These are phyloP conservation scores for Phyllosticta capitalensis DNA, from an alignment of 2,329 filamentous ascomycete species.

Conservation along the genomic window DNA sequence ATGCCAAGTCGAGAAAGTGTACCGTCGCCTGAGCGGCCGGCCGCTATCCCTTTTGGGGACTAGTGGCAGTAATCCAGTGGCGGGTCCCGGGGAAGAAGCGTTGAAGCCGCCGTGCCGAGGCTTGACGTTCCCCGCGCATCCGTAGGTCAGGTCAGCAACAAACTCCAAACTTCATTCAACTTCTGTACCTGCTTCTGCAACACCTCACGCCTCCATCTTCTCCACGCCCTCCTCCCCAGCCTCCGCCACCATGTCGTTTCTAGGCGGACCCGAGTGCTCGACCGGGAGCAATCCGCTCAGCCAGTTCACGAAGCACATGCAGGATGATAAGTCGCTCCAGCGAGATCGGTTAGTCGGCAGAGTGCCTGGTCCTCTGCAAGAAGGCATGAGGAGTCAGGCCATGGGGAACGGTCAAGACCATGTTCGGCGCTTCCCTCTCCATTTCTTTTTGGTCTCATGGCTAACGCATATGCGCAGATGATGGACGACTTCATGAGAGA, in stretches of 20 bases:
- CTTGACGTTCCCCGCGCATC: neutral
- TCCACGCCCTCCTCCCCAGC: neutral
- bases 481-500: slow-evolving; percentile 90
- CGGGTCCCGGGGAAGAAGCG: neutral
- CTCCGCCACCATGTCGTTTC: slow-evolving; percentile 70
- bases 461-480: slow-evolving; percentile 48
- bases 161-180: neutral
- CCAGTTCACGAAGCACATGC: slow-evolving; percentile 94
- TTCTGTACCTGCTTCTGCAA: neutral
- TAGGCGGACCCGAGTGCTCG: slow-evolving; percentile 93
- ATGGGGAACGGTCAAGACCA: slow-evolving; percentile 61
- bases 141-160: neutral
- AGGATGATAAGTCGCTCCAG: slow-evolving; percentile 92
- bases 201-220: neutral
- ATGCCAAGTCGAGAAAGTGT: neutral
- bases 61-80: neutral
- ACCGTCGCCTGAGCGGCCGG: neutral
- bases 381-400: slow-evolving; percentile 66
- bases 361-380: slow-evolving; percentile 59
- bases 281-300: slow-evolving; percentile 91
- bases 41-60: neutral
- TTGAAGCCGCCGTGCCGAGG: neutral
- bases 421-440: slow-evolving; percentile 18
- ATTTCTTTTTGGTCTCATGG: neutral
- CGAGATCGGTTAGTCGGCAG: slow-evolving; percentile 76